These are phyloP conservation scores for Skeletonema grethae DNA, from an alignment of 108 stramenopile species.

Conservation along the genomic window DNA sequence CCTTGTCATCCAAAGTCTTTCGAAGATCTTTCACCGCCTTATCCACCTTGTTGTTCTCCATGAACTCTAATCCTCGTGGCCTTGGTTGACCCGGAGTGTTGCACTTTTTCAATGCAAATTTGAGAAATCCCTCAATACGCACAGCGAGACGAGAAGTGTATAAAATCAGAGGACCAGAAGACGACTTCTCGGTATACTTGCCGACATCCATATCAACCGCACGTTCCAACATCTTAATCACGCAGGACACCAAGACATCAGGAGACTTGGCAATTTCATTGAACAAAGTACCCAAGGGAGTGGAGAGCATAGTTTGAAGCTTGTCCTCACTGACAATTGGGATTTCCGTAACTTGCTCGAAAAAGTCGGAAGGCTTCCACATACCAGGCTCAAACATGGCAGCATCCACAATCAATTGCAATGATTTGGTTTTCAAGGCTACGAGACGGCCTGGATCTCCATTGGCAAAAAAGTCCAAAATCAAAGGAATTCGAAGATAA, in stretches of 20 bases:
- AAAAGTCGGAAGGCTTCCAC: slow-evolving; percentile 86
- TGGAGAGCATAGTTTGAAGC: slow-evolving; percentile 79
- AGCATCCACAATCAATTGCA: slow-evolving; percentile 94
- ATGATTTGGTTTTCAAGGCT: slow-evolving; percentile 83
- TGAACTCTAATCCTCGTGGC: slow-evolving; percentile 81
- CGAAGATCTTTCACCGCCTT: slow-evolving; percentile 77
- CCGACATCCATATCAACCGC: slow-evolving; percentile 96
- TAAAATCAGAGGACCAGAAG: slow-evolving; percentile 92
- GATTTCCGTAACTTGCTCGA: slow-evolving; percentile 75
- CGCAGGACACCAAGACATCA: slow-evolving; percentile 77
- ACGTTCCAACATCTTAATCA: slow-evolving; percentile 91
- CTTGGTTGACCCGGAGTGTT: slow-evolving; percentile 71
- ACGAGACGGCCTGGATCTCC: slow-evolving; percentile 89
- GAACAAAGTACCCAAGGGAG: slow-evolving; percentile 91
- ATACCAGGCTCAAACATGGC: slow-evolving; percentile 95
- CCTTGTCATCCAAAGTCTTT: slow-evolving; percentile 79
- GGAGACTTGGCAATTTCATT: slow-evolving; percentile 96
- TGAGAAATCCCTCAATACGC: slow-evolving; percentile 90
- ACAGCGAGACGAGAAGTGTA: slow-evolving; percentile 95
- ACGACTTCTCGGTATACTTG: slow-evolving; percentile 75
- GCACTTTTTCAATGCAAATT: slow-evolving; percentile 87
- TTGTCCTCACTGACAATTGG: slow-evolving; percentile 79
- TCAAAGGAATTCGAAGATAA: slow-evolving; percentile 95
- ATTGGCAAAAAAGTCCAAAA: slow-evolving; percentile 95
- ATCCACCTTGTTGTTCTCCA: slow-evolving; percentile 82